Percentiles rank a stretch among this genome's conserved stretches.
Evolutionary conservation across 2,329 filamentous ascomycete genomes (phyloP).

Genomic region (Sclerotinia minor): DNA sequence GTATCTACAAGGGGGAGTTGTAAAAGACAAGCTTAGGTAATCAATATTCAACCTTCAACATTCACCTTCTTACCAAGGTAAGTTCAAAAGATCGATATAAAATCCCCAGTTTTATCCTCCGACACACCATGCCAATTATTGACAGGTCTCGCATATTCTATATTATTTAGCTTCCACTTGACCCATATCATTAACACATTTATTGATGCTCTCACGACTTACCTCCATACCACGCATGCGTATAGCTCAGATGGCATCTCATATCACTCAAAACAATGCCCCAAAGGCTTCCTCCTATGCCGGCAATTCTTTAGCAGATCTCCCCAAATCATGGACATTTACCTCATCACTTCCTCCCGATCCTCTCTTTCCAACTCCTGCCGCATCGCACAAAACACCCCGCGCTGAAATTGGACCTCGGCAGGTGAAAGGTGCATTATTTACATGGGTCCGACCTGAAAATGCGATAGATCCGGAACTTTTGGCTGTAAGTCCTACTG

Average conservation of each 20-base stretch:
- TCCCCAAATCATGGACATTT: constrained; percentile 66
- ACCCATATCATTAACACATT: neutral
- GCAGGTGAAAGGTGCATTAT: constrained; percentile 80
- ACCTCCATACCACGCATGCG: constrained; percentile 42
- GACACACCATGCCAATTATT: neutral
- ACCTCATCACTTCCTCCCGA: constrained; percentile 74
- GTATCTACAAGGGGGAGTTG: too few species aligned
- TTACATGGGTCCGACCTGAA: constrained; percentile 87
- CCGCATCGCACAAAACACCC: constrained; percentile 76
- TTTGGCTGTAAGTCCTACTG: constrained; percentile 75
- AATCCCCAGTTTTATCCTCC: too few species aligned
- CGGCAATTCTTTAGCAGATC: constrained; percentile 48
- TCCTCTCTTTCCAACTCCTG: constrained; percentile 73
- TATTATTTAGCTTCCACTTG: neutral
- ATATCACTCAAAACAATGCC: constrained; percentile 39
- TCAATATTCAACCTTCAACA: too few species aligned
- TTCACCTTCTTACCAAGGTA: too few species aligned
- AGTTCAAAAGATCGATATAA: too few species aligned
- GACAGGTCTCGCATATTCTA: too few species aligned
- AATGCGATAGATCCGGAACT: constrained; percentile 71
- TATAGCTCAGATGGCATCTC: constrained; percentile 49
- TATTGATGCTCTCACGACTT: constrained; percentile 39
- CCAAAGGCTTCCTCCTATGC: constrained; percentile 26
- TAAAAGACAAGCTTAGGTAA: too few species aligned
- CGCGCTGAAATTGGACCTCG: constrained; percentile 76